Base-by-base conservation (phyloP, 2,329 filamentous ascomycete genomes). In the Sporothrix inflata region DNA sequence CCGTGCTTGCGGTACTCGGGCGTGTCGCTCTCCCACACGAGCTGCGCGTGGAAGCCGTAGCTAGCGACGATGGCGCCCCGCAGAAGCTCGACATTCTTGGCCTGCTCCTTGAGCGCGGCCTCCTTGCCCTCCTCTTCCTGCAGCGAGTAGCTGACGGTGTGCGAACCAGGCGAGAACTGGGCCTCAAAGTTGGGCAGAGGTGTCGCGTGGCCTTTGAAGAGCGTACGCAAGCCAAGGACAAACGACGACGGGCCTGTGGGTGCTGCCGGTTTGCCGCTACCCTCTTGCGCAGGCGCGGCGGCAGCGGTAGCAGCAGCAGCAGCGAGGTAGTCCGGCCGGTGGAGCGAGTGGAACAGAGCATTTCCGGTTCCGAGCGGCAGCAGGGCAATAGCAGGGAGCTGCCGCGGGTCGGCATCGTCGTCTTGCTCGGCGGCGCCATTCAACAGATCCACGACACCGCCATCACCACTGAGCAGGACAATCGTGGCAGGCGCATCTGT, bases 11-110 rank as follows among this genome's bases (percentile, higher is more conserved):
- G 91, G 81, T 95, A 95, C 75, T 89, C 91, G 0, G 88, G 84
- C 0, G 94, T 97, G 80, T 98, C 95, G 80, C 92, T 96, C 82
- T 98, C 94, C 76, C 93, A 94, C 27, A 98, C 94, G 3, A 98
- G 86, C 55, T 91, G 90, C 40, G 94, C 93, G 78, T 98, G 95
- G 78, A 98, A 89, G 24, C 92, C 95, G 87, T 97, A 97, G 80
- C 92, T 96, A 60, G 91, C 91, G 1, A 98, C 94, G 27, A 98
- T 93, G 30, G 91, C 92, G 34, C 75, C 94, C 77, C 92, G 87
- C 30, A 91, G 83, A 61, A 81, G 79, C 0, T 79, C 77, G 4
- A 85, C 80, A 1, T 75, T 72, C 11, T 80, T 77, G 42, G 80
- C 76, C n/a, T 38, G 30, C 30, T 74, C 71, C 19, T 60, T 14